phyloP scores from a whole-genome alignment of 108 stramenopile genomes.

The Cyclotella sp. region DNA sequence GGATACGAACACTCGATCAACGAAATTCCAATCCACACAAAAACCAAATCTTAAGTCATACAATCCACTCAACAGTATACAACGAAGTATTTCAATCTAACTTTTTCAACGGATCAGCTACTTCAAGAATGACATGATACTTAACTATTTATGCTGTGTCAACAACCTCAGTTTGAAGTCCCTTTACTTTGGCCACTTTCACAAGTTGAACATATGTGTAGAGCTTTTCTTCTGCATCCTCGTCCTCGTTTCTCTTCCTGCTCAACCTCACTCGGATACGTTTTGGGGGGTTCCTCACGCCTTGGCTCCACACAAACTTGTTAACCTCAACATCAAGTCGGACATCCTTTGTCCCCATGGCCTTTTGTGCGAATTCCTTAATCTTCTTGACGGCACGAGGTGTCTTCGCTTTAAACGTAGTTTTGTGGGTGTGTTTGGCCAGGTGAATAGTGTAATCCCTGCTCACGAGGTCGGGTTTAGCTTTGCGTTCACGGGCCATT shows the following conservation, averaged over 20 bases:
- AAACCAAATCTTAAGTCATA: no score
- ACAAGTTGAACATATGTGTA: conserved; percentile 98
- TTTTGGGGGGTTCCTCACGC: conserved; percentile 96
- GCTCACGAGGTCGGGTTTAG: conserved; percentile 87
- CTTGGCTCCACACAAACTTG: conserved; percentile 93
- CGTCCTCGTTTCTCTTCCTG: conserved; percentile 98
- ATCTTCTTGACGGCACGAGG: conserved; percentile 98
- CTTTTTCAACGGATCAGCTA: no score
- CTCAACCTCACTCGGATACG: conserved; percentile 96
- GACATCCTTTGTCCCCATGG: conserved; percentile 97
- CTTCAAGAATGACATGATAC: conserved; percentile 7
- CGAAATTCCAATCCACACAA: no score
- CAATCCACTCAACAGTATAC: no score
- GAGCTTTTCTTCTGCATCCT: conserved; percentile 98
- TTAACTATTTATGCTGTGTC: conserved; percentile 45
- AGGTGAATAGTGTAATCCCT: conserved; percentile 99
- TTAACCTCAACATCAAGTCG: conserved; percentile 87
- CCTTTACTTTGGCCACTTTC: conserved; percentile 93
- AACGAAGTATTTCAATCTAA: no score
- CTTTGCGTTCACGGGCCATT: conserved; percentile 64
- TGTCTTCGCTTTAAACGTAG: conserved; percentile 97
- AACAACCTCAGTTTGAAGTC: conserved; percentile 94
- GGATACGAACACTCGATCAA: no score
- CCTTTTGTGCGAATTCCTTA: conserved; percentile 92
- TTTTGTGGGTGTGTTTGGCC: conserved; percentile 92